phyloP scores from a whole-genome alignment of 2,329 filamentous ascomycete genomes.

The Fusarium torreyae region DNA sequence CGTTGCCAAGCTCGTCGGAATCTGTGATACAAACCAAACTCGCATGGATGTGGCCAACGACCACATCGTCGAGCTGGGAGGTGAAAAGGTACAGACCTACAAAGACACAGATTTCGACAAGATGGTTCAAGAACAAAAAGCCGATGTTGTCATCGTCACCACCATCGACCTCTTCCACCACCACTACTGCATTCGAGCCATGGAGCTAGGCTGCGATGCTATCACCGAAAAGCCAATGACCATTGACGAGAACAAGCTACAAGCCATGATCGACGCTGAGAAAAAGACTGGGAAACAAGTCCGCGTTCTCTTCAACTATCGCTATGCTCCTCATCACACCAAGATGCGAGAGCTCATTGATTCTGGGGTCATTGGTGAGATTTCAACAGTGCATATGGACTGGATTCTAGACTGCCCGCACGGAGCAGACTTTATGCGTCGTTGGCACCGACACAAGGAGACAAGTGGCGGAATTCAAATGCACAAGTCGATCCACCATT shows the following conservation, averaged over 20 bases:
- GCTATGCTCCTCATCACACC: conserved; percentile 75
- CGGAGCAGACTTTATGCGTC: conserved; percentile 74
- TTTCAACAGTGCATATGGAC: conserved; percentile 73
- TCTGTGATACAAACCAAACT: conserved; percentile 74
- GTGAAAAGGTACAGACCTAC: conserved; percentile 67
- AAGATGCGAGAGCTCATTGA: conserved; percentile 69
- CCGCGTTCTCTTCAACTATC: conserved; percentile 75
- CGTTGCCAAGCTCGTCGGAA: conserved; percentile 66
- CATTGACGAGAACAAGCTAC: conserved; percentile 68
- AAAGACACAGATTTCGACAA: conserved; percentile 68
- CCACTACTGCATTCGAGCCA: conserved; percentile 70
- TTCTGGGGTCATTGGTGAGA: conserved; percentile 68
- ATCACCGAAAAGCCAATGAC: conserved; percentile 77
- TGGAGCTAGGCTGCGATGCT: conserved; percentile 72
- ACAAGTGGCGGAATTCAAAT: conserved; percentile 73
- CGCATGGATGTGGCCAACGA: conserved; percentile 70
- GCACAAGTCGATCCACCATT: conserved; percentile 76
- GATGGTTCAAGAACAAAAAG: conserved; percentile 70
- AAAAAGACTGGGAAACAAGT: conserved; percentile 59
- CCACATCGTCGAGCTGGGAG: conserved; percentile 63
- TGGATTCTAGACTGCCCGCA: conserved; percentile 75
- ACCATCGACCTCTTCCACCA: conserved; percentile 75
- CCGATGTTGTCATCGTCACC: conserved; percentile 74
- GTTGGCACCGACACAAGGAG: conserved; percentile 73
- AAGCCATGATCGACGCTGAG: conserved; percentile 60